Evolutionary conservation across 441 rosid species (phyloP).

Genomic region (Pelargonium fulgidum): DNA sequence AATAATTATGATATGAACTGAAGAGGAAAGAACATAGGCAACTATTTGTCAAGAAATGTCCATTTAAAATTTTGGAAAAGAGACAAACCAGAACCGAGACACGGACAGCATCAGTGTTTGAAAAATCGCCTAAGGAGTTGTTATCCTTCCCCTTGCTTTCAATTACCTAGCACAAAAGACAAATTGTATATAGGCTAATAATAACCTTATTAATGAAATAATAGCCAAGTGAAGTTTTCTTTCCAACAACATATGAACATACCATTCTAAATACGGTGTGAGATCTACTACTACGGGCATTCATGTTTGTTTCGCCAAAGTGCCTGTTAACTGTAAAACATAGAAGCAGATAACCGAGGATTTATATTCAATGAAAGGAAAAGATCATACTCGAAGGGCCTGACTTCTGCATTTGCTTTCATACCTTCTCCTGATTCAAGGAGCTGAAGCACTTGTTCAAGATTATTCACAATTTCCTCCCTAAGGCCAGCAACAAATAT

Average conservation of each 20-base stretch:
- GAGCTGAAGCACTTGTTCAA: slow-evolving; percentile 75
- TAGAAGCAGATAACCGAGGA: slow-evolving; percentile 9
- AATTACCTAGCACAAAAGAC: slow-evolving; percentile 52
- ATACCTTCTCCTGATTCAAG: slow-evolving; percentile 85
- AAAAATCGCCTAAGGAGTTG: slow-evolving; percentile 27
- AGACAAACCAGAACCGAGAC: slow-evolving; percentile 76
- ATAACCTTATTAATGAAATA: slow-evolving; percentile 1
- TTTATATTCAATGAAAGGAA: slow-evolving; percentile 14
- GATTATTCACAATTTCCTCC: slow-evolving; percentile 74
- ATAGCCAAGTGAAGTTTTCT: not conserved
- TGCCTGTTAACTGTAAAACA: slow-evolving; percentile 62
- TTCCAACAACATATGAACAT: slow-evolving; percentile 16
- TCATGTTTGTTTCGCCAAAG: slow-evolving; percentile 96
- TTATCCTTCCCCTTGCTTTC: slow-evolving; percentile 73
- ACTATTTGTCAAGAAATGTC: slow-evolving; percentile 3
- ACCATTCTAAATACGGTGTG: slow-evolving; percentile 98
- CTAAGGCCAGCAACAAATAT: slow-evolving; percentile 78
- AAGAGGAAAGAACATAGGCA: not conserved
- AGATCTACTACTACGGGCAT: slow-evolving; percentile 84
- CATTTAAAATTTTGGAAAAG: slow-evolving; percentile 8
- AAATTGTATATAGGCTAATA: slow-evolving; percentile 5
- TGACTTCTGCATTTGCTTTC: slow-evolving; percentile 17
- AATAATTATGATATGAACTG: not conserved
- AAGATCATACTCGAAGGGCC: not conserved
- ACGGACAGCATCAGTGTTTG: slow-evolving; percentile 60